These are phyloP conservation scores for Geranium rotundifolium DNA, from an alignment of 345 rosid genomes.

Conservation along the genomic window DNA sequence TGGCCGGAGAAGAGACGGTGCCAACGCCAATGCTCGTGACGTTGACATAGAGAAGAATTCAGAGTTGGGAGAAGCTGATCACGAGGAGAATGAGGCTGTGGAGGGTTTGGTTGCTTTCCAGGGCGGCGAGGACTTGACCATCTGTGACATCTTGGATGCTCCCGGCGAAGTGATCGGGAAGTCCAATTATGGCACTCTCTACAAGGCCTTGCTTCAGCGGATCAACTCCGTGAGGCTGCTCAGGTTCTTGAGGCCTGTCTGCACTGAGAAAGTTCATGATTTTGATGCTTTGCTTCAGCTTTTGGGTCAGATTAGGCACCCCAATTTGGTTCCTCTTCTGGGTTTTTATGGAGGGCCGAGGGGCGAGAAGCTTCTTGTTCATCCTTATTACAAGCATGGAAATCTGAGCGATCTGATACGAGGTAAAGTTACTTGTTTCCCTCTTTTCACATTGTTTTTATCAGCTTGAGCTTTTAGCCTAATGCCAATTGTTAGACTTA, in stretches of 20 bases:
- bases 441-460: too few relatives aligned
- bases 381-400: constrained; percentile 57
- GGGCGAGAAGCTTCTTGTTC: constrained; percentile 85
- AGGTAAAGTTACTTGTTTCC: constrained; percentile 28
- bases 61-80: constrained; percentile 13
- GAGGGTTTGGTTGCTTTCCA: constrained; percentile 59
- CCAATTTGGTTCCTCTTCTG: constrained; percentile 76
- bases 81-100: constrained; percentile 12
- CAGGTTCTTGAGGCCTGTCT: constrained; percentile 74
- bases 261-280: constrained; percentile 38
- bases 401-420: constrained; percentile 60
- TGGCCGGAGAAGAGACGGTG: too few relatives aligned
- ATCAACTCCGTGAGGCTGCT: constrained; percentile 50
- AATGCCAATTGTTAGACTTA: too few relatives aligned
- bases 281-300: constrained; percentile 38
- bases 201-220: constrained; percentile 60
- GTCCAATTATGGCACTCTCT: constrained; percentile 74
- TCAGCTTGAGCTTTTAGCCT: too few relatives aligned
- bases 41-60: constrained; percentile 20
- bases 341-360: constrained; percentile 84
- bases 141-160: constrained; percentile 74
- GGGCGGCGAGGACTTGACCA: constrained; percentile 67
- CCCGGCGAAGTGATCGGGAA: constrained; percentile 96
- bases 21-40: too few relatives aligned
- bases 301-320: constrained; percentile 59